Evolutionary conservation across 2,329 filamentous ascomycete species (phyloP), one percentile per base, ranked within the genome.

Genomic region (Stenocarpella maydis): DNA sequence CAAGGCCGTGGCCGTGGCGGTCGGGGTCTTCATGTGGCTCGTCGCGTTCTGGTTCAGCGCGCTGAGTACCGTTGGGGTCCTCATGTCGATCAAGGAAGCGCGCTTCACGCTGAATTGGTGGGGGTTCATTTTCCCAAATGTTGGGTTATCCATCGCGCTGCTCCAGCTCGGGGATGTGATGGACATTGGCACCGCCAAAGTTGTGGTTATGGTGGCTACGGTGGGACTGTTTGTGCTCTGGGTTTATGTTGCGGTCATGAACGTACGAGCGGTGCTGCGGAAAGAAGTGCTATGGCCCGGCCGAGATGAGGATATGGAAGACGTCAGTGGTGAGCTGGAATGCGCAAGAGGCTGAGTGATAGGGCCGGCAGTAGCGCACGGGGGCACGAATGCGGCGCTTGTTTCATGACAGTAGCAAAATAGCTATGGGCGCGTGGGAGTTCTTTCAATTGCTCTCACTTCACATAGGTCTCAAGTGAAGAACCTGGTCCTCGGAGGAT

Each of bases 61-160:
- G 54, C 78, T 84, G 43, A 78, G 79, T 10, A 73, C 77, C 7
- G 74, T 83, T 21, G 79, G 80, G 9, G 77, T 82, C 41, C 65
- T 80, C 65, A 78, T 80, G 41, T 71, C 77, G 12, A 76, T 79
- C 19, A 77, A 80, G 15, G 55, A 60, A 1, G 86, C 85, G 75
- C 73, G 73, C 1, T 87, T 86, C 75, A 81, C 83, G 9, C 76
- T 86, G 31, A 65, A 71, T 12, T 89, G 86, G 86, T 87, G 85
- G 84, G 85, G 86, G 0, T 87, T 89, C 76, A 82, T 89, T 14
- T 89, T 89, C 72, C 87, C 87, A 12, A 88, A 89, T 65, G 86
- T 83, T 0, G 87, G 87, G 0, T 82, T 89, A 31, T 85, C 84
- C 0, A 67, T 55, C 41, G 50, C 65, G 17, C 17, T 60, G 24